A percentile compares a stretch with the other conserved stretches of the same genome.
These are phyloP conservation scores for Graphium sp. DNA, from an alignment of 2,329 filamentous ascomycete genomes.

Conservation along the genomic window DNA sequence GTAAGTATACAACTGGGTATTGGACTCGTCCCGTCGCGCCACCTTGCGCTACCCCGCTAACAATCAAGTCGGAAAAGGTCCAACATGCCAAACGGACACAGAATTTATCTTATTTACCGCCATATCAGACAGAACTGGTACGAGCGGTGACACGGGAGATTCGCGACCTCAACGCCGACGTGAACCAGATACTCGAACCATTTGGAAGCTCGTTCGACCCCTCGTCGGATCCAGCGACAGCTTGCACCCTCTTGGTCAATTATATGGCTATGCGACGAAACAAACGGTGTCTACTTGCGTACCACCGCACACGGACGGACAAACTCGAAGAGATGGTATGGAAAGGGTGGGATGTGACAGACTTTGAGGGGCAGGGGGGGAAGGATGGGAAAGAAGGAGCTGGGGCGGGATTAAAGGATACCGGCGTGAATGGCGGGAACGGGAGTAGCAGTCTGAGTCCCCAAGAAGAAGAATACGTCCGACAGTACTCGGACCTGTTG, in stretches of 20 bases:
- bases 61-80: conserved; percentile 36
- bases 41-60: neutral
- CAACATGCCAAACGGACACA: conserved; percentile 93
- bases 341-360: conserved; percentile 71
- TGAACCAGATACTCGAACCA: conserved; percentile 60
- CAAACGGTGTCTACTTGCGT: conserved; percentile 87
- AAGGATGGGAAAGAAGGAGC: conserved; percentile 6
- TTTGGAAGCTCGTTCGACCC: conserved; percentile 80
- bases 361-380: conserved; percentile 37
- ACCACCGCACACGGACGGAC: conserved; percentile 78
- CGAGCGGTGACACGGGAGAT: conserved; percentile 81
- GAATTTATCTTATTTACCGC: conserved; percentile 68
- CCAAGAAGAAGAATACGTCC: conserved; percentile 91
- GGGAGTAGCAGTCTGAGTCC: conserved; percentile 69
- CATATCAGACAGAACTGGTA: conserved; percentile 85
- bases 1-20: conserved; percentile 1
- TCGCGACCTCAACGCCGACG: conserved; percentile 79
- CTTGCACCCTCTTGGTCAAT: conserved; percentile 80
- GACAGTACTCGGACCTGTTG: conserved; percentile 78
- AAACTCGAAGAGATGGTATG: conserved; percentile 90
- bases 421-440: too few species aligned
- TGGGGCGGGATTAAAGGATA: too few species aligned
- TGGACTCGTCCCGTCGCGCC: neutral
- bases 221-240: conserved; percentile 62
- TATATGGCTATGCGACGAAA: conserved; percentile 92